A percentile compares a stretch with the other conserved stretches of the same genome.
Conservation (phyloP, 129 eudicot genomes). For the Arctium minus region DNA sequence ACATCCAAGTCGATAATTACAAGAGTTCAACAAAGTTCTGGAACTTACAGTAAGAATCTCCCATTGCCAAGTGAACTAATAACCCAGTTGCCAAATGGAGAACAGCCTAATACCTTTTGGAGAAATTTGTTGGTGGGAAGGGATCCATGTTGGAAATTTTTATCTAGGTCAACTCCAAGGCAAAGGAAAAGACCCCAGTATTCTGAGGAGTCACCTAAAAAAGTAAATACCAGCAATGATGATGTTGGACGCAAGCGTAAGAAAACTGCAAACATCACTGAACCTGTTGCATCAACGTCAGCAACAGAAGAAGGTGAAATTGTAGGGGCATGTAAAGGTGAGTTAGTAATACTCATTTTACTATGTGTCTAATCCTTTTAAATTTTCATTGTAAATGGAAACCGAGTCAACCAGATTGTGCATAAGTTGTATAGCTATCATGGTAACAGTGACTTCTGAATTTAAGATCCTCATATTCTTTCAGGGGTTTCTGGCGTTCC, state of each 20-base stretch:
- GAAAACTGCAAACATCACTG: slow-evolving; percentile 33
- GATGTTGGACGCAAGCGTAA: slow-evolving; percentile 53
- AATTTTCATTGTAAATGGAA: neutral
- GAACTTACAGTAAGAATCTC: slow-evolving; percentile 34
- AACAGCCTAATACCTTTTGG: slow-evolving; percentile 66
- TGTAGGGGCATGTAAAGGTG: slow-evolving; percentile 27
- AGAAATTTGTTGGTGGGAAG: slow-evolving; percentile 57
- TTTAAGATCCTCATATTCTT: slow-evolving; percentile 16
- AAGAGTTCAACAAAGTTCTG: slow-evolving; percentile 41
- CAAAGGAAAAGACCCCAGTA: slow-evolving; percentile 65
- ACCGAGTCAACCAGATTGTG: neutral
- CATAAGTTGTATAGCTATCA: neutral
- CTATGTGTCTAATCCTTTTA: neutral
- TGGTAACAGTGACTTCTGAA: neutral
- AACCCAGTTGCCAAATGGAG: slow-evolving; percentile 36
- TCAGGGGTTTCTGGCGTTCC: slow-evolving; percentile 36
- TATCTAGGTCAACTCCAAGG: slow-evolving; percentile 43
- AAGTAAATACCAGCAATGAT: slow-evolving; percentile 34
- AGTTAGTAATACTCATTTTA: neutral
- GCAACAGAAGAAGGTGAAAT: slow-evolving; percentile 28
- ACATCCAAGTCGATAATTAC: slow-evolving; percentile 30
- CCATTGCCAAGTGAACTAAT: slow-evolving; percentile 50
- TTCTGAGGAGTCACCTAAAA: slow-evolving; percentile 28
- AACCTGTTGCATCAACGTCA: slow-evolving; percentile 27
- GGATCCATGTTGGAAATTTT: slow-evolving; percentile 64